Evolutionary conservation across 2,329 filamentous ascomycete genomes (phyloP).

Genomic region (Penicillium sp.): DNA sequence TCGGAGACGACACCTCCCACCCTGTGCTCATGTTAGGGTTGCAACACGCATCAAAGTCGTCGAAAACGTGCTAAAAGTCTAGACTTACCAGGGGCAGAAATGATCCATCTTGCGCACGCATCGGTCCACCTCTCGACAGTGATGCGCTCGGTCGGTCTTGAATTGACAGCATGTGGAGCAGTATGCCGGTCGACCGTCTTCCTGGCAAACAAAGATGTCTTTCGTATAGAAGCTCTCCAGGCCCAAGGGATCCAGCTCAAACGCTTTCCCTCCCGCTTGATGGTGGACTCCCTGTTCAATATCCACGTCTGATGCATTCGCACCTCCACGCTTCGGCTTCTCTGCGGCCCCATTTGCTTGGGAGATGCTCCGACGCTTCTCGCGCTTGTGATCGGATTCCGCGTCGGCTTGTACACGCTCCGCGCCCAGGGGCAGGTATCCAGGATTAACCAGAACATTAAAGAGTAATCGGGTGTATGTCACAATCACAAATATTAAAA

Average conservation of each 20-base stretch:
- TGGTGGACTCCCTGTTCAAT: constrained; percentile 23
- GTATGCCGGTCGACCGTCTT: constrained; percentile 77
- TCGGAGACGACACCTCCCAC: constrained; percentile 91
- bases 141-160: constrained; percentile 83
- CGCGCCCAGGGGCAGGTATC: constrained; percentile 62
- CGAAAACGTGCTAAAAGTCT: background rate
- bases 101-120: constrained; percentile 92
- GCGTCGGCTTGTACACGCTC: constrained; percentile 28
- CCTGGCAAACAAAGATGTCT: constrained; percentile 77
- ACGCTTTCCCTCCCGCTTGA: constrained; percentile 21
- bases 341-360: constrained; percentile 20
- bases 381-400: constrained; percentile 12
- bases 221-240: constrained; percentile 73
- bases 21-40: constrained; percentile 40
- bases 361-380: constrained; percentile 18
- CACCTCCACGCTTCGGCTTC: constrained; percentile 10
- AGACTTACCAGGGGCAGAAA: constrained; percentile 69
- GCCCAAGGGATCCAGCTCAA: constrained; percentile 56
- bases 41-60: background rate
- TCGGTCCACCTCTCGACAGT: constrained; percentile 72
- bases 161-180: constrained; percentile 78
- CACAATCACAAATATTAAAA: constrained; percentile 60
- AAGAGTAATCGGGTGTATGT: constrained; percentile 68
- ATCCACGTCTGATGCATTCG: constrained; percentile 15
- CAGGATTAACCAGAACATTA: constrained; percentile 64